phyloP scores from a whole-genome alignment of 1,284 basidiomycete species.

The Cryptococcus wingfieldii region DNA sequence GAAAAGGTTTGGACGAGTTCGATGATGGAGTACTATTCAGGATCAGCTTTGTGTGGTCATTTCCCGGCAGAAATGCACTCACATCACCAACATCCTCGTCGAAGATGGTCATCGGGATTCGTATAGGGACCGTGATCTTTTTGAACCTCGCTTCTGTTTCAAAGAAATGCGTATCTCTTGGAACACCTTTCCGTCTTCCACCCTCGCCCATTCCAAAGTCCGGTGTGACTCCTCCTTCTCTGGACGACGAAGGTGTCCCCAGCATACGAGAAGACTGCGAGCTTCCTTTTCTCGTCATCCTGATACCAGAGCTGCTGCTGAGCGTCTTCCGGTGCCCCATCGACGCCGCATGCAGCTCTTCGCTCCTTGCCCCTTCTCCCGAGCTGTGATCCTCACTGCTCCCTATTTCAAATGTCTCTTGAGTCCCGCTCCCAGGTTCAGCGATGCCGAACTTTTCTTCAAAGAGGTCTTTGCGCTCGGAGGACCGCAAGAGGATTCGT shows the following conservation, averaged over 20 bases:
- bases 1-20: slow-evolving; percentile 86
- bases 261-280: slow-evolving; percentile 9
- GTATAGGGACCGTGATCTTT: slow-evolving; percentile 71
- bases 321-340: slow-evolving; percentile 10
- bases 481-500: slow-evolving; percentile 80
- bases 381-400: slow-evolving; percentile 5
- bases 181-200: slow-evolving; percentile 39
- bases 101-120: slow-evolving; percentile 78
- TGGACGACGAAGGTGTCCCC: slow-evolving; percentile 49
- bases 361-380: neutral
- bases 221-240: slow-evolving; percentile 48
- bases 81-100: slow-evolving; percentile 95
- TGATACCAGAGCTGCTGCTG: slow-evolving; percentile 2
- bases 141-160: slow-evolving; percentile 78
- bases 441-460: slow-evolving; percentile 62
- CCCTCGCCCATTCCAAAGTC: slow-evolving; percentile 9
- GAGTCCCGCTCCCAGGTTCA: slow-evolving; percentile 10
- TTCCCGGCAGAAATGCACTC: slow-evolving; percentile 39
- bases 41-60: neutral
- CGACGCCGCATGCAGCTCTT: neutral
- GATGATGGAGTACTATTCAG: slow-evolving; percentile 80
- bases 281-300: slow-evolving; percentile 16
- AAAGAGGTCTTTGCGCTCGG: slow-evolving; percentile 88
- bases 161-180: slow-evolving; percentile 89
- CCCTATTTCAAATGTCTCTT: slow-evolving; percentile 15